Evolutionary conservation across 768 basidiomycete genomes (phyloP), one percentile per base, ranked within the genome.

Genomic region (Rhodotorula taiwanensis): DNA sequence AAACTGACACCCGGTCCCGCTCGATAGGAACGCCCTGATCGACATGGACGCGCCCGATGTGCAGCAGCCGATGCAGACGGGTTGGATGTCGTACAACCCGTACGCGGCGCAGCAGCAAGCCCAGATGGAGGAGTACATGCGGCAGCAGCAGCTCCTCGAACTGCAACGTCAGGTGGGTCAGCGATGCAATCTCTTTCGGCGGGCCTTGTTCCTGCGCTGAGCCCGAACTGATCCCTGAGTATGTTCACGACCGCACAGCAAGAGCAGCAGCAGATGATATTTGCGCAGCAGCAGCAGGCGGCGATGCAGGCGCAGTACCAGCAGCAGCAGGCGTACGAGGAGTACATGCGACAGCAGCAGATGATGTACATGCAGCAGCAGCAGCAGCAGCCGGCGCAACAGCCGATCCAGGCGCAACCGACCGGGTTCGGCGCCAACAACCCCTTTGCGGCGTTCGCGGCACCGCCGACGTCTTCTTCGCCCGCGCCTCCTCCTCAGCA

Each of bases 1-100:
- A n/a, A n/a, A n/a, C n/a, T n/a, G n/a, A n/a, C n/a, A n/a, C n/a
- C n/a, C n/a, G n/a, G n/a, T n/a, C n/a, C n/a, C n/a, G n/a, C n/a
- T n/a, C n/a, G n/a, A 21, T 14, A 58, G 58, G 71, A 62, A 61
- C 58, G 36, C 56, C 20, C 48, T 66, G 48, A 71, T 72, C 56
- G 72, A 72, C 60, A 65, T 72, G 57, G 50, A 70, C 41, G 52
- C 55, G 83, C 83, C 43, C 75, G 89, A 72, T 79, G 80, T 64
- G 81, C 90, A 72, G 80, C 84, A 50, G 82, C 83, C 31, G 78
- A 66, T 76, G 61, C 57, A 59, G 61, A 70, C 69, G 5, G 69
- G 69, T 1, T 89, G 87, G 75, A 91, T 89, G 13, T 84, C 88
- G 1, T 97, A 90, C 81, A 98, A 98, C 75, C 89, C 89, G 0